Conservation (phyloP, 805 yeast genomes). For the Kluyveromyces dobzhanskii region DNA sequence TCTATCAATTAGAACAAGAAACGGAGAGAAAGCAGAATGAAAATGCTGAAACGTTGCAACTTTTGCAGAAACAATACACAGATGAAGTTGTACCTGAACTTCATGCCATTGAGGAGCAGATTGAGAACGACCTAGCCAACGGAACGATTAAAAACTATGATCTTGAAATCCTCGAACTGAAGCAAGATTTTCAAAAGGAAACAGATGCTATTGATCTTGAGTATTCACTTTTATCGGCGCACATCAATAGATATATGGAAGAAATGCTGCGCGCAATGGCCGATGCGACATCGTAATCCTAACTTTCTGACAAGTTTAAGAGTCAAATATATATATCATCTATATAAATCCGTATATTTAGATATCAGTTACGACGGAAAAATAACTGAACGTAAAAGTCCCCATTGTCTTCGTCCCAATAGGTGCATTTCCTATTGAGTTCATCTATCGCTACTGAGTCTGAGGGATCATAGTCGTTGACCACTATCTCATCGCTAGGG, state of each 20-base stretch:
- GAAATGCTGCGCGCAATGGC: constrained; percentile 16
- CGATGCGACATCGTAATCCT: not conserved
- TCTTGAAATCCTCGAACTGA: constrained; percentile 27
- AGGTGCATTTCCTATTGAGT: constrained; percentile 42
- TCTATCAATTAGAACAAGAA: constrained; percentile 40
- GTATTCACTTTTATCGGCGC: constrained; percentile 46
- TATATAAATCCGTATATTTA: not conserved
- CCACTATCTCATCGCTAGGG: constrained; percentile 44
- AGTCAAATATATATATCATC: not conserved
- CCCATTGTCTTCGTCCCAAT: constrained; percentile 63
- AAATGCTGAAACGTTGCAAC: constrained; percentile 37
- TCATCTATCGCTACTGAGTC: constrained; percentile 27
- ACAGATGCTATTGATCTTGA: constrained; percentile 45
- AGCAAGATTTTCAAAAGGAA: constrained; percentile 43
- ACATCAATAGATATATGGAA: constrained; percentile 40
- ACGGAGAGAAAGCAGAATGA: constrained; percentile 37
- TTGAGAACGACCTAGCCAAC: constrained; percentile 30
- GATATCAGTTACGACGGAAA: constrained; percentile 27
- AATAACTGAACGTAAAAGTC: constrained; percentile 67
- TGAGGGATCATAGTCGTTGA: constrained; percentile 19
- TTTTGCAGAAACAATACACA: constrained; percentile 39
- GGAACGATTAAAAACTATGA: constrained; percentile 33
- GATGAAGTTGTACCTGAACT: constrained; percentile 42
- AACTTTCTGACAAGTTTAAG: no score
- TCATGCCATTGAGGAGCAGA: constrained; percentile 39